Percentiles rank a stretch among this genome's conserved stretches.
Conservation (phyloP, 1,284 basidiomycete genomes). For the Schizophyllum commune region DNA sequence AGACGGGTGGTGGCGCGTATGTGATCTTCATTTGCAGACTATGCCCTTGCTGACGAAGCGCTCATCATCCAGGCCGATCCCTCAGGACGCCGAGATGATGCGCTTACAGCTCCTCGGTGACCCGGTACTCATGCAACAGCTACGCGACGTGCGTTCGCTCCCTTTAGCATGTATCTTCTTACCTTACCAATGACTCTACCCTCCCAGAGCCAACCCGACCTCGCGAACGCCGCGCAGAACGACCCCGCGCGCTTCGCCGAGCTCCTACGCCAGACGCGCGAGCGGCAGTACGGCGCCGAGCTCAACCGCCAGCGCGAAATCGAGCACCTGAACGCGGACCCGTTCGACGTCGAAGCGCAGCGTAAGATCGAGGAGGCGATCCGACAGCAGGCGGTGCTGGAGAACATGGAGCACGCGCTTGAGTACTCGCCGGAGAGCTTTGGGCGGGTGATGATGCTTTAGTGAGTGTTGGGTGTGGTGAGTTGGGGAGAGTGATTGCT, state of each 20-base stretch:
- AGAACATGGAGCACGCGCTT: slow-evolving; percentile 88
- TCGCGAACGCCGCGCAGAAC: slow-evolving; percentile 64
- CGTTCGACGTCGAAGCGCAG: slow-evolving; percentile 90
- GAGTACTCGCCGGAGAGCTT: slow-evolving; percentile 93
- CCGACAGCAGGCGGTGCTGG: slow-evolving; percentile 81
- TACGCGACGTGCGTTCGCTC: slow-evolving; percentile 67
- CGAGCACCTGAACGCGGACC: slow-evolving; percentile 70
- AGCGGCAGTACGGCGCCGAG: slow-evolving; percentile 48
- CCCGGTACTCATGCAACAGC: slow-evolving; percentile 69
- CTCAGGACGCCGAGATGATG: slow-evolving; percentile 85
- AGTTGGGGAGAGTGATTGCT: background rate
- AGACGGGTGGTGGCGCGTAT: slow-evolving; percentile 47
- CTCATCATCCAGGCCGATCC: slow-evolving; percentile 36
- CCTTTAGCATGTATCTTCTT: no score
- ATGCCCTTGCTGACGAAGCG: background rate
- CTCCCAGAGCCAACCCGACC: slow-evolving; percentile 65
- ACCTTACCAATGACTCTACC: background rate
- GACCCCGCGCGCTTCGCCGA: slow-evolving; percentile 70
- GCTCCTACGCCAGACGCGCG: slow-evolving; percentile 59
- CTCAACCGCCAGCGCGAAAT: slow-evolving; percentile 57
- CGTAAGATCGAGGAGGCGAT: slow-evolving; percentile 92
- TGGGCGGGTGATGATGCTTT: slow-evolving; percentile 94
- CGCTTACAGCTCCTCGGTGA: slow-evolving; percentile 82
- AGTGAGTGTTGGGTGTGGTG: slow-evolving; percentile 34
- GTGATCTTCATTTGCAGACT: slow-evolving; percentile 15